Conservation (phyloP, 768 basidiomycete genomes). For the Trametes cinnabarina region DNA sequence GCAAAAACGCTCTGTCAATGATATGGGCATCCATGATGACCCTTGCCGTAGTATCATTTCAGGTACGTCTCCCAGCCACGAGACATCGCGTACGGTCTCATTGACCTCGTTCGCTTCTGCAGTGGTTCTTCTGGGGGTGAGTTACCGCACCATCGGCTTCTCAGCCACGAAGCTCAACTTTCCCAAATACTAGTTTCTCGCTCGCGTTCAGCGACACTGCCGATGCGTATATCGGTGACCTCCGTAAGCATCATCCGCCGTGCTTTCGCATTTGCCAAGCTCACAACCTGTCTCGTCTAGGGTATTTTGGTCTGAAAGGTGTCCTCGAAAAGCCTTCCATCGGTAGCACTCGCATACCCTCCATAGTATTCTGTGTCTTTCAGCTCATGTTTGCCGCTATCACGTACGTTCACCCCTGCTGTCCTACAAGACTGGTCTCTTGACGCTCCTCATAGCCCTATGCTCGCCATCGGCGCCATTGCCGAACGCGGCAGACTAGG, state of each 20-base stretch:
- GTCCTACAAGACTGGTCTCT: background rate
- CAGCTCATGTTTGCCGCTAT: slow-evolving; percentile 91
- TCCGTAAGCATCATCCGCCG: slow-evolving; percentile 48
- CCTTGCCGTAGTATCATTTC: slow-evolving; percentile 78
- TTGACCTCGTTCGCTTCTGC: slow-evolving; percentile 24
- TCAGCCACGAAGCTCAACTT: background rate
- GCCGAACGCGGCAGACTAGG: slow-evolving; percentile 87
- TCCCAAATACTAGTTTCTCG: slow-evolving; percentile 48
- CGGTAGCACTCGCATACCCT: slow-evolving; percentile 68
- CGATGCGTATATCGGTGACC: slow-evolving; percentile 75
- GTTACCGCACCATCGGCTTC: background rate
- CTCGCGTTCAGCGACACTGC: slow-evolving; percentile 77
- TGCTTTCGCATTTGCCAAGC: background rate
- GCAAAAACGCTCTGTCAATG: slow-evolving; percentile 94
- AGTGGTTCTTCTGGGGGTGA: slow-evolving; percentile 97
- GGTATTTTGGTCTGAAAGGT: slow-evolving; percentile 78
- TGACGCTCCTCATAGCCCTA: slow-evolving; percentile 50
- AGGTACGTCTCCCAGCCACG: slow-evolving; percentile 43
- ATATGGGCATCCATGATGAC: slow-evolving; percentile 78
- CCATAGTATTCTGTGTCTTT: slow-evolving; percentile 78
- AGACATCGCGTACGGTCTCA: background rate
- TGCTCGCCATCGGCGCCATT: slow-evolving; percentile 88
- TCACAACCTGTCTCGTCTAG: slow-evolving; percentile 33
- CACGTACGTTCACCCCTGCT: slow-evolving; percentile 48
- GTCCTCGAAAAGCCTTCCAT: slow-evolving; percentile 76